Percentiles rank a stretch among this genome's conserved stretches.
Evolutionary conservation across 2,329 filamentous ascomycete genomes (phyloP).

Genomic region (Monosporascus sp.): DNA sequence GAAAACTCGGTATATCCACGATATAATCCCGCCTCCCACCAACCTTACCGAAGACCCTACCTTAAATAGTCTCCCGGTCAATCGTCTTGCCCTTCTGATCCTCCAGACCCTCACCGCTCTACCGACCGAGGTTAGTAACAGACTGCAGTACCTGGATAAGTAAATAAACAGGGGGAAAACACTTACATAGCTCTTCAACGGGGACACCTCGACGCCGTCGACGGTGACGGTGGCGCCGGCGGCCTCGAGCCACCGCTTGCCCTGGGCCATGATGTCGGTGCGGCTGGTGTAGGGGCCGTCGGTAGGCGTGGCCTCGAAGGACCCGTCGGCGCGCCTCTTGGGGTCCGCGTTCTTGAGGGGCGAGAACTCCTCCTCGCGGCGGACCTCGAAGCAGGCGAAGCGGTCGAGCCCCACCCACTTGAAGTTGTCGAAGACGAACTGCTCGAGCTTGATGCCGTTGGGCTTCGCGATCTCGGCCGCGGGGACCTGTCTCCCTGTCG

Average conservation of each 20-base stretch:
- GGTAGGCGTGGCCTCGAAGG: slow-evolving; percentile 54
- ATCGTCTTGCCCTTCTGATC: neutral
- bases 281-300: slow-evolving; percentile 94
- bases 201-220: slow-evolving; percentile 82
- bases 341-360: slow-evolving; percentile 76
- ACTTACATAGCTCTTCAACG: slow-evolving; percentile 92
- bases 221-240: slow-evolving; percentile 69
- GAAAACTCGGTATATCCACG: too few relatives aligned
- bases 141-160: neutral
- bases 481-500: slow-evolving; percentile 74
- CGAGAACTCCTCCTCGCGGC: slow-evolving; percentile 95
- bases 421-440: slow-evolving; percentile 99
- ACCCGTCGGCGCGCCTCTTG: slow-evolving; percentile 59
- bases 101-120: neutral
- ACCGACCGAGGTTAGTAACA: slow-evolving; percentile 13
- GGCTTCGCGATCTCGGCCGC: slow-evolving; percentile 68
- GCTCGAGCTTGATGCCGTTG: slow-evolving; percentile 98
- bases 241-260: slow-evolving; percentile 76
- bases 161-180: neutral
- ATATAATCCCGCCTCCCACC: too few relatives aligned
- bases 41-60: too few relatives aligned
- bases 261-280: slow-evolving; percentile 84
- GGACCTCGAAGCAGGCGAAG: slow-evolving; percentile 94
- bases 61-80: neutral
- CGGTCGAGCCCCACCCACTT: slow-evolving; percentile 78